Conservation (phyloP, 1,139 yeast species). For the Chernovozyma sophiae-reginae region DNA sequence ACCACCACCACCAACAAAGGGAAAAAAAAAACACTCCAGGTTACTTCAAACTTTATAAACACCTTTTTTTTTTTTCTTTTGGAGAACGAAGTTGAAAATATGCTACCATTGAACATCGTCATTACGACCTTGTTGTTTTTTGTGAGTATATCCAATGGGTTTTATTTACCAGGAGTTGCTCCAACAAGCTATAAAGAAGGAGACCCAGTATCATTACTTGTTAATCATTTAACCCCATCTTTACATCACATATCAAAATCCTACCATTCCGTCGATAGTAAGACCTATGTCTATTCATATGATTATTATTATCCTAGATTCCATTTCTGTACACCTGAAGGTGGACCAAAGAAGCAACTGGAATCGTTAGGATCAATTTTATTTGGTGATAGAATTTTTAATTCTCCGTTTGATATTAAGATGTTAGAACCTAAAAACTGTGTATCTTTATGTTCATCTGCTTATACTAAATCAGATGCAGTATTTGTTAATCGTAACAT, state of each 20-base stretch:
- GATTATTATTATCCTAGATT: constrained; percentile 85
- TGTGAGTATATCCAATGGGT: constrained; percentile 41
- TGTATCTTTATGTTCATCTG: constrained; percentile 53
- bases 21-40: too few relatives aligned
- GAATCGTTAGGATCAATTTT: constrained; percentile 90
- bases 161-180: constrained; percentile 92
- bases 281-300: constrained; percentile 64
- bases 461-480: constrained; percentile 63
- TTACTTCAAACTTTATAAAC: too few relatives aligned
- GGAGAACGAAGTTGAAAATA: not conserved
- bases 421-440: constrained; percentile 76
- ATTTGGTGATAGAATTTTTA: constrained; percentile 93
- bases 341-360: constrained; percentile 68
- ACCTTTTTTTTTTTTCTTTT: too few relatives aligned
- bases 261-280: constrained; percentile 25
- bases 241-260: constrained; percentile 42
- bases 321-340: constrained; percentile 76
- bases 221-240: constrained; percentile 86
- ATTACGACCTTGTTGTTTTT: constrained; percentile 16
- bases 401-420: constrained; percentile 78
- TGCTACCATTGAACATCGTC: not conserved
- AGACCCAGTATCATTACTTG: constrained; percentile 71
- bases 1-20: too few relatives aligned
- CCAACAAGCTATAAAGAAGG: constrained; percentile 81
- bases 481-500: constrained; percentile 74